A percentile compares a stretch with the other conserved stretches of the same genome.
phyloP scores from a whole-genome alignment of 1,139 yeast species.

The Kodamaea derodonti region DNA sequence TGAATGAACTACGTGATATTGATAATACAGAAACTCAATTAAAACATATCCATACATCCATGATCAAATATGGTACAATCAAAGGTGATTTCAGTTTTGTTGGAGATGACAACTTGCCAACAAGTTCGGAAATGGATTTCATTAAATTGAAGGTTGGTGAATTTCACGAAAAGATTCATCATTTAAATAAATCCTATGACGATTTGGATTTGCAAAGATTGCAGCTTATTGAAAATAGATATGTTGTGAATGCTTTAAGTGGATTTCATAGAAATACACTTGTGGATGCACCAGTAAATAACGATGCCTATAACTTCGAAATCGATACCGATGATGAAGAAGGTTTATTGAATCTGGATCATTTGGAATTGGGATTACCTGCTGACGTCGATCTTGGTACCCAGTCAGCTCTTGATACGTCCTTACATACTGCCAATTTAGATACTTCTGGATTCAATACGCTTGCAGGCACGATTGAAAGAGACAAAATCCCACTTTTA shows the following conservation, averaged over 20 bases:
- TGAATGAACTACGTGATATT: conserved; percentile 67
- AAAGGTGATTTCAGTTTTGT: conserved; percentile 13
- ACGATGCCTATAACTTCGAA: conserved; percentile 6
- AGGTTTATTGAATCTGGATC: conserved; percentile 24
- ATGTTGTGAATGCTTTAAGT: conserved; percentile 16
- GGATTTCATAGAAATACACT: conserved; percentile 13
- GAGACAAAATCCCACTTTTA: conserved; percentile 42
- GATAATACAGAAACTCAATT: conserved; percentile 32
- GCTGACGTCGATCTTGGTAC: conserved; percentile 1
- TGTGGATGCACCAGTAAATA: not conserved
- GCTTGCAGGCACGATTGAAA: conserved; percentile 47
- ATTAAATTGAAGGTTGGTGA: conserved; percentile 13
- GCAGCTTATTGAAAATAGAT: conserved; percentile 17
- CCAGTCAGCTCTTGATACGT: conserved; percentile 6
- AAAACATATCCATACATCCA: conserved; percentile 17
- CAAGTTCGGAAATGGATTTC: conserved; percentile 18
- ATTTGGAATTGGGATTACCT: conserved; percentile 27
- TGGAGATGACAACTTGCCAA: conserved; percentile 9
- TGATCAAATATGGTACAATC: conserved; percentile 15
- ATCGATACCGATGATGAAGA: conserved; percentile 22
- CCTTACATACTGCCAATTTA: conserved; percentile 12
- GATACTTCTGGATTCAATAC: conserved; percentile 53
- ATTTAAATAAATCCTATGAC: conserved; percentile 20
- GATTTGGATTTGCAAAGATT: conserved; percentile 14
- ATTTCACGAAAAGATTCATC: conserved; percentile 17